Base-by-base conservation (phyloP, 495 filamentous ascomycete genomes). In the Podospora fimiseda region DNA sequence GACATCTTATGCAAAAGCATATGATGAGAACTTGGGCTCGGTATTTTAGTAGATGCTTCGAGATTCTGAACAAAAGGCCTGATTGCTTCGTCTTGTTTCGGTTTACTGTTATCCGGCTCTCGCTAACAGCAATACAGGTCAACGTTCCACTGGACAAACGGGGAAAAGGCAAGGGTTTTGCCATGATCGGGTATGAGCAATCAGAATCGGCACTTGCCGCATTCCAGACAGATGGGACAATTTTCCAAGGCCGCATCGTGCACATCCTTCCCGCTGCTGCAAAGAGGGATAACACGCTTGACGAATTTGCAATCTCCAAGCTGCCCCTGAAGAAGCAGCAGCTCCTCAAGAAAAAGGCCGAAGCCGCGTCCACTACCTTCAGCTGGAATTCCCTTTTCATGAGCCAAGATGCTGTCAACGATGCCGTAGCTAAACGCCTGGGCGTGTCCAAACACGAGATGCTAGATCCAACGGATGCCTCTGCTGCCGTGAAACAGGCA, bases 381-480 rank as follows among this genome's bases (percentile, higher is more conserved):
- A 95, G 88, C 65, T 98, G 93, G 94, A 98, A 97, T 72, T 90
- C 90, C 14, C 74, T 98, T 41, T 97, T 93, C 68, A 93, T 98
- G 90, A 96, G 85, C 69, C 89, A 94, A 72, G 91, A 99, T 76
- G 89, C 93, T 39, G 91, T 97, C 37, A 90, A 96, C 70, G 86
- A 88, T 39, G 92, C 90, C 13, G 81, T 96, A 41, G 87, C 94
- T 37, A 81, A 88, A 61, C 85, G 91, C 50, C 73, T 97, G 5
- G 90, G 90, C 14, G 79, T 97, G 21, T 82, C 86, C 14, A 99
- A 97, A 71, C 80, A 88, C 8, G 90, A 96, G 51, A 66, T 99
- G 20, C 73, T 99, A 37, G 90, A 99, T 68, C 93, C 93, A 7
- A 95, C 94, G 1, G 95, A 86, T 51, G 84, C 92, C 38, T 88